Base-by-base conservation (phyloP, 495 filamentous ascomycete species). In the Glarea lozoyensis region DNA sequence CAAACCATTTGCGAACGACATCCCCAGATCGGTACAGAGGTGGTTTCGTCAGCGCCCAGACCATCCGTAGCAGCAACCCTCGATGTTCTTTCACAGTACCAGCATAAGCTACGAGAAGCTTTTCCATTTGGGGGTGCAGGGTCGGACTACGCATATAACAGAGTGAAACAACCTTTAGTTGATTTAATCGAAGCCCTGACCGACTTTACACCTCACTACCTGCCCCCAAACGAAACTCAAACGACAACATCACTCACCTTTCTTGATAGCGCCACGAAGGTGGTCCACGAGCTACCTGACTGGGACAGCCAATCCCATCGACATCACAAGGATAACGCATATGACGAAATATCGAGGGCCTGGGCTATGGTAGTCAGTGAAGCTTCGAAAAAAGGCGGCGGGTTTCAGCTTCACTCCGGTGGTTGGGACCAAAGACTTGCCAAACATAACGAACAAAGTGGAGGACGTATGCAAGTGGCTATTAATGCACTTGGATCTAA, bases 61-160 rank as follows among this genome's bases (percentile, higher is more conserved):
- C 92, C 92, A 4, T 85, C 81, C 18, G 86, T 90, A 37, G 61
- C 78, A 15, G 84, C 86, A 4, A 86, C 87, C 3, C 66, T 96
- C 12, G 69, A 77, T 15, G 87, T 94, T 3, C 70, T 98, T 36
- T 71, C 73, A 37, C 81, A 82, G 41, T 98, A 98, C 53, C 84
- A 93, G 56, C 68, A 75, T 10, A 72, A 73, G 29, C 68, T 97
- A 33, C 79, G 75, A 43, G 75, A 75, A n/a, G 82, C 93, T 0
- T 85, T 95, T 43, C 92, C 92, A 7, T 81, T 89, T 57, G 92
- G 92, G 52, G 77, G 79, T 36, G 71, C 78, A 25, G 81, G 76
- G 43, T 90, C 87, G 18, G 93, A 97, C 50, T 98, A 98, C 64
- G 79, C 87, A 17, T 97, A 94, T 58, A 93, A 94, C 60, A 80